Percentiles rank a stretch among this genome's conserved stretches.
Evolutionary conservation across 345 rosid genomes (phyloP).

Genomic region (Euphorbia lathyris): DNA sequence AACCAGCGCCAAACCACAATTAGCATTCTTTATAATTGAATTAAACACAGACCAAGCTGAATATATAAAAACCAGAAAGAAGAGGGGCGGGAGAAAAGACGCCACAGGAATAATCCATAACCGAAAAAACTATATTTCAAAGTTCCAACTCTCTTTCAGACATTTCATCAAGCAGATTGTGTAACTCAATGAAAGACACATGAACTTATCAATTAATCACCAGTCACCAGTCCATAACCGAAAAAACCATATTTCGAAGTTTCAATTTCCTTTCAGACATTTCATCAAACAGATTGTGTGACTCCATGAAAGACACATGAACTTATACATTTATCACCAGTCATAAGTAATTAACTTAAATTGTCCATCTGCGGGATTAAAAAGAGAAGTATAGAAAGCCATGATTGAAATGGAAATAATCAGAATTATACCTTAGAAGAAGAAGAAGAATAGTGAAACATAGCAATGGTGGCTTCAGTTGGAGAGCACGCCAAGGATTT

Average conservation of each 20-base stretch:
- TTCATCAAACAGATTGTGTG: slow-evolving; percentile 40
- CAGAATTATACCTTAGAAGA: slow-evolving; percentile 45
- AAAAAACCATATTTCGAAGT: not conserved
- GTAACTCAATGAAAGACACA: not conserved
- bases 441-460: slow-evolving; percentile 65
- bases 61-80: not conserved
- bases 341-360: not conserved
- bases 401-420: not conserved
- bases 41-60: not conserved
- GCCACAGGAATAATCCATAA: not conserved
- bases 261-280: slow-evolving; percentile 17
- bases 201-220: not conserved
- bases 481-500: slow-evolving; percentile 51
- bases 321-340: not conserved
- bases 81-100: not conserved
- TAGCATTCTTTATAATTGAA: not conserved
- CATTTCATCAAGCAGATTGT: not conserved
- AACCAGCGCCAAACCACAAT: slow-evolving; percentile 12
- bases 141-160: not conserved
- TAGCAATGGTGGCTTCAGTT: slow-evolving; percentile 51
- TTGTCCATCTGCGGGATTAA: not conserved
- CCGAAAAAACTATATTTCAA: not conserved
- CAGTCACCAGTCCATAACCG: not conserved
- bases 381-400: not conserved
- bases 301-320: not conserved